Evolutionary conservation across 2,329 filamentous ascomycete species (phyloP).

Genomic region (Paraconiothyrium brasiliense): DNA sequence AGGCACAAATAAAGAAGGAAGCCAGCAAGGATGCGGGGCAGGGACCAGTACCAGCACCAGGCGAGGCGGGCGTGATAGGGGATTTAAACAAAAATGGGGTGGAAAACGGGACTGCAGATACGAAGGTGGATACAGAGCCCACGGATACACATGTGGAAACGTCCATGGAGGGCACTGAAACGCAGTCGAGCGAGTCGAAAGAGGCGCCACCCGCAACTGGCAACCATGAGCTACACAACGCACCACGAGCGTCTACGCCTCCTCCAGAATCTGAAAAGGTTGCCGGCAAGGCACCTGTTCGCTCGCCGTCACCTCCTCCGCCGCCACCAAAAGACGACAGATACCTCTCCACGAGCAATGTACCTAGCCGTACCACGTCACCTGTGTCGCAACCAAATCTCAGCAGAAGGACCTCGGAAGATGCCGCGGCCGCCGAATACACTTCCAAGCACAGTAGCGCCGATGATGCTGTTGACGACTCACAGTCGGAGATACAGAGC

Average conservation of each 20-base stretch:
- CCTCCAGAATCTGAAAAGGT: slow-evolving; percentile 33
- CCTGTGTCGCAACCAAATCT: slow-evolving; percentile 48
- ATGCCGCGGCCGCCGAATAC: slow-evolving; percentile 44
- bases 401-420: slow-evolving; percentile 50
- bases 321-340: slow-evolving; percentile 61
- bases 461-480: slow-evolving; percentile 62
- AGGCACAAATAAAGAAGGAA: slow-evolving; percentile 9
- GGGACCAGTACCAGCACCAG: slow-evolving; percentile 15
- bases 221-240: slow-evolving; percentile 29
- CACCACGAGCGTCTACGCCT: slow-evolving; percentile 35
- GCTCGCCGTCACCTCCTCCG: slow-evolving; percentile 55
- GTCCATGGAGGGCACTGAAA: not conserved
- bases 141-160: not conserved
- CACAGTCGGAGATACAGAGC: slow-evolving; percentile 87
- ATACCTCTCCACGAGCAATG: slow-evolving; percentile 55
- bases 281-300: slow-evolving; percentile 41
- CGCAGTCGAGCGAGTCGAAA: not conserved
- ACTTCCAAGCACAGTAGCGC: slow-evolving; percentile 60
- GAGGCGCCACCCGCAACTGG: slow-evolving; percentile 21
- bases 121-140: not conserved
- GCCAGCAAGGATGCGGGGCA: slow-evolving; percentile 35
- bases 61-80: slow-evolving; percentile 16
- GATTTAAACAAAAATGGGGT: not conserved
- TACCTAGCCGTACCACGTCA: slow-evolving; percentile 53
- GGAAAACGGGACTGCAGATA: not conserved